Percentiles rank a stretch among this genome's conserved stretches.
phyloP scores from a whole-genome alignment of 176 grass and related monocot species.

The Eragrostis curvula region DNA sequence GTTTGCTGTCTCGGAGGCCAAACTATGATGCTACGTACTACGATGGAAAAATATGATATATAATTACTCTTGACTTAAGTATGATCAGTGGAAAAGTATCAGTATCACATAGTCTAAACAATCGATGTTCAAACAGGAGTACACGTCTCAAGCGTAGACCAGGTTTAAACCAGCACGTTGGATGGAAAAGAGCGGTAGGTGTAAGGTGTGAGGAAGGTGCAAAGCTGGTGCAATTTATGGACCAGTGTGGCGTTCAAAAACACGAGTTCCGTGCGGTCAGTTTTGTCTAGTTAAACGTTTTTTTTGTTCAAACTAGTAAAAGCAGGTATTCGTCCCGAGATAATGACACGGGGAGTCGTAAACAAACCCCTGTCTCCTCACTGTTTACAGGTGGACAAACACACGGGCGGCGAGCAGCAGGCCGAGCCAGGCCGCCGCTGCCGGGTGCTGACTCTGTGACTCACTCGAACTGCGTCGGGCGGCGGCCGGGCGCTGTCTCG shows the following conservation, averaged over 20 bases:
- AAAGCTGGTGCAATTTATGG: not conserved
- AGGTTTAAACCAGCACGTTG: not conserved
- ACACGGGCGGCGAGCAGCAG: too few relatives aligned
- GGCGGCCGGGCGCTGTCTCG: conserved; percentile 15
- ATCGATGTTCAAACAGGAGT: not conserved
- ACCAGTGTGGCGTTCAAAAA: not conserved
- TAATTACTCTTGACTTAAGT: too few relatives aligned
- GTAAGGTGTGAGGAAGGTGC: not conserved
- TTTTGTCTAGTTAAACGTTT: not conserved
- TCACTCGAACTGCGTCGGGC: conserved; percentile 11
- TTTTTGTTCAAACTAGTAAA: not conserved
- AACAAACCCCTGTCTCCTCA: not conserved
- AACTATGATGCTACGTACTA: too few relatives aligned
- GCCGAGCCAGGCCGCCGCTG: conserved; percentile 26
- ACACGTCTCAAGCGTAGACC: not conserved
- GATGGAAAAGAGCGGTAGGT: not conserved
- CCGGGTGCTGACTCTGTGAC: conserved; percentile 33
- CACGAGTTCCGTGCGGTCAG: not conserved
- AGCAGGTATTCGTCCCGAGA: not conserved
- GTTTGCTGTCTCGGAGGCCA: too few relatives aligned
- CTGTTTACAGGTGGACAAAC: not conserved
- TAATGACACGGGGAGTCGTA: not conserved
- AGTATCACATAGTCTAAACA: too few relatives aligned
- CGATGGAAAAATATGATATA: too few relatives aligned
- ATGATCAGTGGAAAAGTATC: too few relatives aligned